These are phyloP conservation scores for Daldinia sp. DNA, from an alignment of 2,329 filamentous ascomycete genomes.

Conservation along the genomic window DNA sequence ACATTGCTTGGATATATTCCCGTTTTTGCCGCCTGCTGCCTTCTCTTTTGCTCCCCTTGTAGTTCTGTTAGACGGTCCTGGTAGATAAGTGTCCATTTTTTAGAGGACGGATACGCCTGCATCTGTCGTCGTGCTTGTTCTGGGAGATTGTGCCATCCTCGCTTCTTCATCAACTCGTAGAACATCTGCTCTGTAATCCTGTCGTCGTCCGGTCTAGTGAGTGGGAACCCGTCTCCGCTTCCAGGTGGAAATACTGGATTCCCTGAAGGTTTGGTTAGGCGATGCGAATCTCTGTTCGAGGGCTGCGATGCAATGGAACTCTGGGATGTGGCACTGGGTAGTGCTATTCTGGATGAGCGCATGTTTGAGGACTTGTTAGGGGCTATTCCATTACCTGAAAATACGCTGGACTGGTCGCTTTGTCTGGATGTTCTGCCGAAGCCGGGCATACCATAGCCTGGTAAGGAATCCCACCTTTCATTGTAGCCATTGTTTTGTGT, in stretches of 20 bases:
- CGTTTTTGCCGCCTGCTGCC: slow-evolving; percentile 76
- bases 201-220: slow-evolving; percentile 81
- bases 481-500: slow-evolving; percentile 58
- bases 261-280: slow-evolving; percentile 62
- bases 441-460: slow-evolving; percentile 40
- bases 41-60: slow-evolving; percentile 92
- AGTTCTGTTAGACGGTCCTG: slow-evolving; percentile 93
- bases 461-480: slow-evolving; percentile 68
- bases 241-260: slow-evolving; percentile 45
- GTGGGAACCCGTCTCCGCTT: slow-evolving; percentile 62
- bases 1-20: slow-evolving; percentile 72
- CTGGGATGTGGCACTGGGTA: slow-evolving; percentile 65
- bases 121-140: slow-evolving; percentile 95
- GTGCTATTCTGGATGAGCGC: slow-evolving; percentile 60
- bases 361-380: slow-evolving; percentile 50
- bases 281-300: slow-evolving; percentile 64
- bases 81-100: slow-evolving; percentile 97
- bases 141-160: slow-evolving; percentile 95
- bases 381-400: slow-evolving; percentile 63
- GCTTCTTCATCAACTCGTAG: slow-evolving; percentile 92
- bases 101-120: slow-evolving; percentile 90
- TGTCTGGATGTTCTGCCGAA: slow-evolving; percentile 44
- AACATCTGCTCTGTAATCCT: slow-evolving; percentile 90
- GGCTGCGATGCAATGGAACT: slow-evolving; percentile 60
- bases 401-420: slow-evolving; percentile 62